Conservation (phyloP, 345 rosid species). For the sweet orange (Citrus sinensis) region DNA sequence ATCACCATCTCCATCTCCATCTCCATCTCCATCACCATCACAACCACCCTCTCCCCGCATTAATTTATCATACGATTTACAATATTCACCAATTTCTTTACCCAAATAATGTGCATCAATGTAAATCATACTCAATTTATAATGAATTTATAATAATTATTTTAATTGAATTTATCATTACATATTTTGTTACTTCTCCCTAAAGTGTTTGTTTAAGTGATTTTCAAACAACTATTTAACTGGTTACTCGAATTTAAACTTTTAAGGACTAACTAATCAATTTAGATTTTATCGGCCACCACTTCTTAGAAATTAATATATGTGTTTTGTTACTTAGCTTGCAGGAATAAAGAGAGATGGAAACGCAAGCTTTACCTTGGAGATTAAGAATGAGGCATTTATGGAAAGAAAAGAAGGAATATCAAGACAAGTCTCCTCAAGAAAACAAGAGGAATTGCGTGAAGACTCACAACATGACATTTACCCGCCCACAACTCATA, state of each 20-base stretch:
- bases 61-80: neutral
- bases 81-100: neutral
- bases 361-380: constrained; percentile 49
- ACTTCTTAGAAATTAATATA: too few species aligned
- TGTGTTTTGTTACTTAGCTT: constrained; percentile 39
- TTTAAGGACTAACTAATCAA: too few species aligned
- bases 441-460: constrained; percentile 57
- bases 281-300: too few species aligned
- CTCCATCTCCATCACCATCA: constrained; percentile 14
- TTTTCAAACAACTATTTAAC: too few species aligned
- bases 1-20: constrained; percentile 11
- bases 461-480: constrained; percentile 58
- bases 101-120: neutral
- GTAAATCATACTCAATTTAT: neutral
- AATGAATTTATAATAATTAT: too few species aligned
- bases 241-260: too few species aligned
- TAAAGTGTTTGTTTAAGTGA: too few species aligned
- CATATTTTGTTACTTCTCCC: too few species aligned
- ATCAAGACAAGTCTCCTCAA: constrained; percentile 18
- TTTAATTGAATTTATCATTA: neutral
- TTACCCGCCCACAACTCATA: constrained; percentile 50
- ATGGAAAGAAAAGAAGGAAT: constrained; percentile 38
- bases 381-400: constrained; percentile 37
- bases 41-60: constrained; percentile 23
- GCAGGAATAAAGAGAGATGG: constrained; percentile 66